These are phyloP conservation scores for Testicularia cyperi DNA, from an alignment of 1,284 basidiomycete genomes.

Conservation along the genomic window DNA sequence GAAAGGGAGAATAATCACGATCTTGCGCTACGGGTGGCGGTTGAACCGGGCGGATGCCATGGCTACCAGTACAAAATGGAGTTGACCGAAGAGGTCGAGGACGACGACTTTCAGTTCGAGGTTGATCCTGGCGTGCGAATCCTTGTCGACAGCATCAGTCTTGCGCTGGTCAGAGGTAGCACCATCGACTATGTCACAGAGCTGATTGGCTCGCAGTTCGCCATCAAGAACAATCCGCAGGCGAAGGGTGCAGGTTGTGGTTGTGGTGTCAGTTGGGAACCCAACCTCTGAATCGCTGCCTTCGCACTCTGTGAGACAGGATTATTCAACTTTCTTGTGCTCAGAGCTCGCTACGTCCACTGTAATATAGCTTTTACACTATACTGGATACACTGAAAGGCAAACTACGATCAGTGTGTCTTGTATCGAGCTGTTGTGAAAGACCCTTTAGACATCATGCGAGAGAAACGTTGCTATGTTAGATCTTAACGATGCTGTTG, in stretches of 20 bases:
- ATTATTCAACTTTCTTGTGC: background rate
- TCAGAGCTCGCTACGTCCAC: no score
- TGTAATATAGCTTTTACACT: no score
- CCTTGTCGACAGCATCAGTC: slow-evolving; percentile 76
- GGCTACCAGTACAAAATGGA: slow-evolving; percentile 90
- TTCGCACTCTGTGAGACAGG: background rate
- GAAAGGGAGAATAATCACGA: slow-evolving; percentile 66
- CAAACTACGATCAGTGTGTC: no score
- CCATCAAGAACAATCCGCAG: slow-evolving; percentile 77
- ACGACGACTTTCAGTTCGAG: slow-evolving; percentile 73
- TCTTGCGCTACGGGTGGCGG: slow-evolving; percentile 72
- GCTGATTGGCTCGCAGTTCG: slow-evolving; percentile 83
- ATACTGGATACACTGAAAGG: no score
- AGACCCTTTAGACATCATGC: no score
- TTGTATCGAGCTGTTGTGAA: no score
- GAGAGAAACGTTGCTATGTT: no score
- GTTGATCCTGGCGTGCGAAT: slow-evolving; percentile 63
- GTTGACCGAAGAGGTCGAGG: slow-evolving; percentile 66
- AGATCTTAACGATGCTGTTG: no score
- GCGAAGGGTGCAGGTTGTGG: slow-evolving; percentile 82
- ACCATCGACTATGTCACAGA: slow-evolving; percentile 86
- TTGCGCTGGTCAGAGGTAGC: slow-evolving; percentile 76
- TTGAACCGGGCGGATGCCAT: slow-evolving; percentile 88
- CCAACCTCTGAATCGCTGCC: slow-evolving; percentile 61
- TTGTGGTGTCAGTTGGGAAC: slow-evolving; percentile 87